These are phyloP conservation scores for Chytriomyces sp. DNA, from an alignment of 192 early-diverging fungal species.

Conservation along the genomic window DNA sequence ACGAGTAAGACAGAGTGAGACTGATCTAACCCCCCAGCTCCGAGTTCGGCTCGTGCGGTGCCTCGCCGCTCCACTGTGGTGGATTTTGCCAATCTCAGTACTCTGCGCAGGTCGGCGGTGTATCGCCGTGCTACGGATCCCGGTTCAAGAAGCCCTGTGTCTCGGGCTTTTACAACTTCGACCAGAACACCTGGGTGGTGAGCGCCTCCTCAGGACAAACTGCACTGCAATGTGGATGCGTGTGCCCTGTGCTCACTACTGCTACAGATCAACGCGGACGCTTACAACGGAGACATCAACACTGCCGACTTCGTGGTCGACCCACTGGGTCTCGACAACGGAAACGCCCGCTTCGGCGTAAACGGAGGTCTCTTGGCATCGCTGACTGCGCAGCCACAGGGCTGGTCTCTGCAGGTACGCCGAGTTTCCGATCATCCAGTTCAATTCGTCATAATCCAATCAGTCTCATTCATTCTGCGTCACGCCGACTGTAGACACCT, in stretches of 20 bases:
- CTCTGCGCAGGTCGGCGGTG: neutral
- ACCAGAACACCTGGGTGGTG: conserved; percentile 36
- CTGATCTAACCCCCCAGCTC: neutral
- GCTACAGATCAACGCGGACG: conserved; percentile 38
- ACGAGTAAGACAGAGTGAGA: neutral
- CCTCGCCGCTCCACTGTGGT: conserved; percentile 21
- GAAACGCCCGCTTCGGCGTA: conserved; percentile 31
- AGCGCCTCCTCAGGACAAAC: too few relatives aligned
- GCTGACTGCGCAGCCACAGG: neutral
- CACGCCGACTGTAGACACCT: neutral
- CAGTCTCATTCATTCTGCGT: neutral
- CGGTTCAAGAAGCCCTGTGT: conserved; percentile 24
- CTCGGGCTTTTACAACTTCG: conserved; percentile 36
- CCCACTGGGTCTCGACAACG: conserved; percentile 29
- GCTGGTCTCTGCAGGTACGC: neutral
- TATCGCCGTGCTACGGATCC: neutral
- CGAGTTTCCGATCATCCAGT: neutral
- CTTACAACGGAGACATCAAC: conserved; percentile 38
- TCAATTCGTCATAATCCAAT: neutral
- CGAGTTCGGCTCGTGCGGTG: conserved; percentile 13
- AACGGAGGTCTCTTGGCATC: conserved; percentile 29
- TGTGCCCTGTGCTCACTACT: too few relatives aligned
- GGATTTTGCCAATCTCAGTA: conserved; percentile 19
- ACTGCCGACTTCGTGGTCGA: conserved; percentile 36
- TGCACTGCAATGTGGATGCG: too few relatives aligned